These are phyloP conservation scores for Cucurbita pepo DNA, from an alignment of 306 rosid genomes.

Conservation along the genomic window DNA sequence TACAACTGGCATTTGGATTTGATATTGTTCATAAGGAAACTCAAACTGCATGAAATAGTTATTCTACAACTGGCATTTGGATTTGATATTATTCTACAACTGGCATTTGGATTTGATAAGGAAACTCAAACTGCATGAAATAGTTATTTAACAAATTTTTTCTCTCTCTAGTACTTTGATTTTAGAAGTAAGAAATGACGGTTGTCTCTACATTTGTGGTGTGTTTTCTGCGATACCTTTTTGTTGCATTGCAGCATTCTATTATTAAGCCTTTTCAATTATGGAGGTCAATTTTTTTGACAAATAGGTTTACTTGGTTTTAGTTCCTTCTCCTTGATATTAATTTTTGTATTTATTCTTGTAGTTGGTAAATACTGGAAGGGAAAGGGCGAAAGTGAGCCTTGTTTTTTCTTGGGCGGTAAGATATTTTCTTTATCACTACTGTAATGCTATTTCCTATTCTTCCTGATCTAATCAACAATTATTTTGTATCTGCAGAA, in stretches of 20 bases:
- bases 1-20: background rate
- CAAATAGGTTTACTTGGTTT: slow-evolving; percentile 5
- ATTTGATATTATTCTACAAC: background rate
- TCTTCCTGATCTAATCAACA: slow-evolving; percentile 11
- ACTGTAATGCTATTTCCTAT: background rate
- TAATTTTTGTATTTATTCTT: background rate
- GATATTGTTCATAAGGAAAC: background rate
- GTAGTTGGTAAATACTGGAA: slow-evolving; percentile 90
- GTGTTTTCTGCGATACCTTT: background rate
- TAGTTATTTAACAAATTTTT: background rate
- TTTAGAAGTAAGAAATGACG: background rate
- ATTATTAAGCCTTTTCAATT: background rate
- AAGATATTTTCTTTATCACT: slow-evolving; percentile 21
- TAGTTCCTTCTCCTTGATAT: slow-evolving; percentile 13
- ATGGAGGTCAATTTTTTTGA: background rate
- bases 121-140: too few species aligned
- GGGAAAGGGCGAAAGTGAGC: slow-evolving; percentile 97
- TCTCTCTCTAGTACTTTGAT: background rate
- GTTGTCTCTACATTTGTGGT: background rate
- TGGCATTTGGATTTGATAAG: background rate
- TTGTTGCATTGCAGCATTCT: background rate
- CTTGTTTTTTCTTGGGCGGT: slow-evolving; percentile 98
- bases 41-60: background rate
- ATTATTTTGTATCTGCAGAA: slow-evolving; percentile 44
- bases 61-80: background rate